Conservation (phyloP, 805 yeast genomes). For the Teunomyces barrocoloradensis region DNA sequence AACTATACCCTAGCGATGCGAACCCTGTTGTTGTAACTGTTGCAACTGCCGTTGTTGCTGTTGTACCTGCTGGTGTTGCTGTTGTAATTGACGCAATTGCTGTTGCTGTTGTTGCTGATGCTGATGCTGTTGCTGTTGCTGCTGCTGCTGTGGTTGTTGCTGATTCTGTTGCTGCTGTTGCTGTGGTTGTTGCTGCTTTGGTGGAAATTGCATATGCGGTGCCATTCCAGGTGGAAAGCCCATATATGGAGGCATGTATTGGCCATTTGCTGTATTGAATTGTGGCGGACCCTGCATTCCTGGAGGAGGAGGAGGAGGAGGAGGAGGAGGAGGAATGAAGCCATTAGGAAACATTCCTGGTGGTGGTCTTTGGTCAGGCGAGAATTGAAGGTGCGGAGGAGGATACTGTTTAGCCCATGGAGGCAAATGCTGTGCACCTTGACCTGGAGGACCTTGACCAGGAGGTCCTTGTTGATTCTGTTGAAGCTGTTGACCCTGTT, state of each 20-base stretch:
- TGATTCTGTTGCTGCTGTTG: slow-evolving; percentile 9
- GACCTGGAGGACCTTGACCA: slow-evolving; percentile 2
- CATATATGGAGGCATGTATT: slow-evolving; percentile 11
- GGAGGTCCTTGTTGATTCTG: slow-evolving; percentile 10
- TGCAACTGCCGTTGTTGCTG: slow-evolving; percentile 5
- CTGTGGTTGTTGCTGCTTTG: slow-evolving; percentile 8
- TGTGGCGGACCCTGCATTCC: slow-evolving; percentile 12
- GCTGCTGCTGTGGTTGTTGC: slow-evolving; percentile 1
- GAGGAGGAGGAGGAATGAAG: slow-evolving; percentile 15
- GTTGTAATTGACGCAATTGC: slow-evolving; percentile 6
- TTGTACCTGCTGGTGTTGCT: slow-evolving; percentile 12
- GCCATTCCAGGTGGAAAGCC: slow-evolving; percentile 21
- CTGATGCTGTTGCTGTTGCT: slow-evolving; percentile 11
- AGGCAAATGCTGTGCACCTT: slow-evolving; percentile 14
- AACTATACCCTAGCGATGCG: slow-evolving; percentile 3
- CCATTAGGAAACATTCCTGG: slow-evolving; percentile 40
- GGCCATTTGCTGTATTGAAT: slow-evolving; percentile 8
- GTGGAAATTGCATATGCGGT: slow-evolving; percentile 13
- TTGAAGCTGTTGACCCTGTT: slow-evolving; percentile 11
- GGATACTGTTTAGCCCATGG: slow-evolving; percentile 26
- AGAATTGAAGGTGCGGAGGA: slow-evolving; percentile 15
- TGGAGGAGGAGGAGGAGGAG: slow-evolving; percentile 15
- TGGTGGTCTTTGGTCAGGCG: slow-evolving; percentile 15
- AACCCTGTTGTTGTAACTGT: slow-evolving; percentile 3
- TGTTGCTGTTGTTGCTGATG: background rate